These are phyloP conservation scores for Picochlorum sp. DNA, from an alignment of 139 green algal species.

Conservation along the genomic window DNA sequence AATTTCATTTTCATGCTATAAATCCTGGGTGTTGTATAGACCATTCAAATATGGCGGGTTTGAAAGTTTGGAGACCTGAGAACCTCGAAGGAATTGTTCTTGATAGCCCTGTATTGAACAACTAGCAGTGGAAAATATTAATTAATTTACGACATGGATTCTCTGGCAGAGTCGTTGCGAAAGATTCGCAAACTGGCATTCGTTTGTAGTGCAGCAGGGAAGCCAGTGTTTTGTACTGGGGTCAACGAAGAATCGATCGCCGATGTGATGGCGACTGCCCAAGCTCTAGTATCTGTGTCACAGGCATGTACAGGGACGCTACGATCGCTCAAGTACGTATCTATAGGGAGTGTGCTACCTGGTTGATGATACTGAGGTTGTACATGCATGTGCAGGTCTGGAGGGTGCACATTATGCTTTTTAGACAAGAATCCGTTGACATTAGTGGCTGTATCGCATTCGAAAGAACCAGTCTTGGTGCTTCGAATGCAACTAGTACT, in stretches of 20 bases:
- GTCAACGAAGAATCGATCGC: slow-evolving; percentile 16
- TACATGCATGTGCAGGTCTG: neutral
- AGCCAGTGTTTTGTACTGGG: slow-evolving; percentile 24
- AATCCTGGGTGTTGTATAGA: no score
- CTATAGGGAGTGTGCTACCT: no score
- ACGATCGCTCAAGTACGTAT: neutral
- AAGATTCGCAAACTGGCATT: slow-evolving; percentile 20
- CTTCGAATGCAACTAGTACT: slow-evolving; percentile 30
- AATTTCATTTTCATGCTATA: no score
- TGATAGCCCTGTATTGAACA: neutral
- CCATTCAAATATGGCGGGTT: no score
- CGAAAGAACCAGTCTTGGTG: slow-evolving; percentile 20
- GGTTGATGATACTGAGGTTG: neutral
- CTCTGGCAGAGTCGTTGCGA: neutral
- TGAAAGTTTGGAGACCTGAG: no score
- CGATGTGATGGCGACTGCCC: slow-evolving; percentile 20
- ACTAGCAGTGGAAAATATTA: neutral
- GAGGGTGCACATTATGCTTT: slow-evolving; percentile 13
- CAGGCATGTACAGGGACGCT: slow-evolving; percentile 6
- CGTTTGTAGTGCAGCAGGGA: slow-evolving; percentile 28
- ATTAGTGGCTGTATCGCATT: slow-evolving; percentile 18
- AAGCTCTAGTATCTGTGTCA: slow-evolving; percentile 26
- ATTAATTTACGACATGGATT: neutral
- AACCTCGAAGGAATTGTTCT: no score
- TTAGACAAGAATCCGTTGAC: slow-evolving; percentile 23